phyloP scores from a whole-genome alignment of 176 grass and related monocot genomes.

The Triticum timopheevii region DNA sequence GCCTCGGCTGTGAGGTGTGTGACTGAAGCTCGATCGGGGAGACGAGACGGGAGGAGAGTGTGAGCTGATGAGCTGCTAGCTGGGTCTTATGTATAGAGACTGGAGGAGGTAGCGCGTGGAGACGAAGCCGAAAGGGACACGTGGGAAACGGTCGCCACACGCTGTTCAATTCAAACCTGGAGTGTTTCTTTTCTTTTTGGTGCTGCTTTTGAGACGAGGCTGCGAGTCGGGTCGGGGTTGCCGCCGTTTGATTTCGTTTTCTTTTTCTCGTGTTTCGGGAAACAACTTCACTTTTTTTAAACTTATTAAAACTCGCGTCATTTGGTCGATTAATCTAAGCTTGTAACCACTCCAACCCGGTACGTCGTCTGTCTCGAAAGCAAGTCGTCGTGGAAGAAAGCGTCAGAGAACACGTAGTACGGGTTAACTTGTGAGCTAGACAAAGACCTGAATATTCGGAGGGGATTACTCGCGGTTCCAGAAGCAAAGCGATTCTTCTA shows the following conservation, averaged over 20 bases:
- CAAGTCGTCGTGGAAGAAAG: background rate
- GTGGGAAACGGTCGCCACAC: constrained; percentile 13
- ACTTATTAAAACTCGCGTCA: too few relatives aligned
- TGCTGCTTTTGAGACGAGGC: constrained; percentile 4
- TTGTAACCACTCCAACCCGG: too few relatives aligned
- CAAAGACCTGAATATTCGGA: background rate
- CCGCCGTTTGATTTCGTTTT: background rate
- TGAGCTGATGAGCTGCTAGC: background rate
- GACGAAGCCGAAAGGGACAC: background rate
- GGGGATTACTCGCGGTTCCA: background rate
- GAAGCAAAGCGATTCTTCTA: background rate
- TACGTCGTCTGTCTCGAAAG: background rate
- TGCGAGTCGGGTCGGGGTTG: background rate
- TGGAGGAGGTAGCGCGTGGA: background rate
- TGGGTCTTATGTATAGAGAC: background rate
- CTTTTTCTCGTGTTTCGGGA: background rate
- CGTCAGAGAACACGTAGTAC: background rate
- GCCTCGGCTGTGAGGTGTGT: background rate
- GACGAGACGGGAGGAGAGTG: background rate
- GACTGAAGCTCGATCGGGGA: background rate
- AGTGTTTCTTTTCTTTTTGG: background rate
- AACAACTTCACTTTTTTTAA: background rate
- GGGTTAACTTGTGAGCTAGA: background rate
- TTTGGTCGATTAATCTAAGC: background rate
- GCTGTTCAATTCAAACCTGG: constrained; percentile 15